Percentiles rank a stretch among this genome's conserved stretches.
These are phyloP conservation scores for Liriodendron chinense DNA, from an alignment of 164 flowering plant species.

Conservation along the genomic window DNA sequence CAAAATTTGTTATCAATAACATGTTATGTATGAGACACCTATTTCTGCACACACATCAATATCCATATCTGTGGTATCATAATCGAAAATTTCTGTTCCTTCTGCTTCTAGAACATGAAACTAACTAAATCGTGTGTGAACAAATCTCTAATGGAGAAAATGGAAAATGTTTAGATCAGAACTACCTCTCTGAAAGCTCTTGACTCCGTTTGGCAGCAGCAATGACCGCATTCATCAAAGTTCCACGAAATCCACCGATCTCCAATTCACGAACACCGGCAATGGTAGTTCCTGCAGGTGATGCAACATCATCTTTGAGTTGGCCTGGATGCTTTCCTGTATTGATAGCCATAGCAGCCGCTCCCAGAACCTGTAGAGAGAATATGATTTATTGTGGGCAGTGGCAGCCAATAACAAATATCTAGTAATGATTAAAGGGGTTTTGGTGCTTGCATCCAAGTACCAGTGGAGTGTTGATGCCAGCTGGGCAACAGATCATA, in stretches of 20 bases:
- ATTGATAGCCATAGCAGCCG: slow-evolving; percentile 73
- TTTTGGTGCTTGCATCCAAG: too few relatives aligned
- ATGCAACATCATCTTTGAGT: slow-evolving; percentile 90
- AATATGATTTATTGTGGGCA: too few relatives aligned
- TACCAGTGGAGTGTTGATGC: too few relatives aligned
- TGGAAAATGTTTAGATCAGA: background rate
- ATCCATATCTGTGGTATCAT: background rate
- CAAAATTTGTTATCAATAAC: too few relatives aligned
- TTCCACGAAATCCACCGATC: slow-evolving; percentile 78
- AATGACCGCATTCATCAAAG: slow-evolving; percentile 76
- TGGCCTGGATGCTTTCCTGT: slow-evolving; percentile 88
- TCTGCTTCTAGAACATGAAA: background rate
- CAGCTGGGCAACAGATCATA: too few relatives aligned
- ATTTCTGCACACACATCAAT: too few relatives aligned
- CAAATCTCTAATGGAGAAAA: background rate
- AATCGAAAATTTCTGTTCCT: background rate
- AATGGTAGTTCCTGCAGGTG: slow-evolving; percentile 94
- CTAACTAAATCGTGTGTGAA: background rate
- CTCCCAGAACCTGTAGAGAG: slow-evolving; percentile 72
- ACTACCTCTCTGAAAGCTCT: slow-evolving; percentile 46
- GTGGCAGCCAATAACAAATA: too few relatives aligned
- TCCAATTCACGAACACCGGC: slow-evolving; percentile 94
- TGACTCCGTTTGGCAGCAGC: slow-evolving; percentile 76
- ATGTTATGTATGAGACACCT: too few relatives aligned
- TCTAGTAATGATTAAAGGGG: too few relatives aligned